These are phyloP conservation scores for Fusarium liriodendri DNA, from an alignment of 2,329 filamentous ascomycete species.

Conservation along the genomic window DNA sequence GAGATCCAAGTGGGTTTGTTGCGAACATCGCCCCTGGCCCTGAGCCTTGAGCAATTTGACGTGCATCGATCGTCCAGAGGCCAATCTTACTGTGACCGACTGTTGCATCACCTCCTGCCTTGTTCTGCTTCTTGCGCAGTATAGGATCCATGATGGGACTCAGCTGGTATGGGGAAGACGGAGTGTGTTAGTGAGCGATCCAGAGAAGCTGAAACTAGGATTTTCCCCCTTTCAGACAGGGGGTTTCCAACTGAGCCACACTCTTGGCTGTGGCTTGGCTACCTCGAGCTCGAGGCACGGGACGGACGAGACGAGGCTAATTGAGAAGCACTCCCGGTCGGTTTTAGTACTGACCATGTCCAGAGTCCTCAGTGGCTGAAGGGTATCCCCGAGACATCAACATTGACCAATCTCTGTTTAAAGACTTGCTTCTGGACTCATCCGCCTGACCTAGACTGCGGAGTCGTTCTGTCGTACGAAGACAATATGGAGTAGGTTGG, in stretches of 20 bases:
- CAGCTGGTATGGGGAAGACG: constrained; percentile 3
- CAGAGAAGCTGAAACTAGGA: constrained; percentile 31
- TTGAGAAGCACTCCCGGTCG: constrained; percentile 10
- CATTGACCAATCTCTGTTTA: background rate
- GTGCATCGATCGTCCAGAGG: constrained; percentile 35
- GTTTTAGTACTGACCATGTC: constrained; percentile 7
- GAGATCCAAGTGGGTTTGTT: constrained; percentile 21
- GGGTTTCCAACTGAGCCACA: constrained; percentile 23
- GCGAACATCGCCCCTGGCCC: constrained; percentile 18
- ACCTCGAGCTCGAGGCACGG: background rate
- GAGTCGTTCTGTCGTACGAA: background rate
- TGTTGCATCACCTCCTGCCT: background rate
- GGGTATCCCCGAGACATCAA: background rate
- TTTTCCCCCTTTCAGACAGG: constrained; percentile 17
- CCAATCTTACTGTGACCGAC: constrained; percentile 22
- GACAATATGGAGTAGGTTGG: background rate
- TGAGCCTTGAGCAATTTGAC: constrained; percentile 38
- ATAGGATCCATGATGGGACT: background rate
- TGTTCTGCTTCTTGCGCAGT: background rate
- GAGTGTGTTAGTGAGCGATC: constrained; percentile 5
- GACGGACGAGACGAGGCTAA: constrained; percentile 22
- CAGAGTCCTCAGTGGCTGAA: background rate
- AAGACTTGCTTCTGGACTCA: background rate
- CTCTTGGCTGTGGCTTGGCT: constrained; percentile 29
- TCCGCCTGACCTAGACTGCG: background rate